Base-by-base conservation (phyloP, 129 eudicot genomes). In the Arctium lappa region DNA sequence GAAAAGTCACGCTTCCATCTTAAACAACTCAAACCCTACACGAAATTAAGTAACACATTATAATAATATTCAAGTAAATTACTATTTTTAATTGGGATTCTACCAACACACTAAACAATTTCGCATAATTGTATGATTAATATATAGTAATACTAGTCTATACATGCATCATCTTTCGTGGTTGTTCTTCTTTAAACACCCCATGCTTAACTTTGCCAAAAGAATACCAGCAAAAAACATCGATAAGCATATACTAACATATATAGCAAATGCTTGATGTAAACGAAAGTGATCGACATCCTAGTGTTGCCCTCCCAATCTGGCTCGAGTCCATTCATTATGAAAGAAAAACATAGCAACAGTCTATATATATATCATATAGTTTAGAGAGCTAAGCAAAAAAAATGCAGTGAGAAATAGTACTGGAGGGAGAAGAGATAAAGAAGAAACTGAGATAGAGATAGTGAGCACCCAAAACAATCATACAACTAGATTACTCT, bases 1-100 rank as follows among this genome's bases (percentile, higher is more conserved):
- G 18, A 69, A 69, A 69, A 69, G 73, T 30, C 73, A 69, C 73
- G 73, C 73, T 69, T 69, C 73, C 38, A 65, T 65, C 70, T 65
- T 65, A 27, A 27, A 69, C 4, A 69, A 30, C 32, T 11, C n/a
- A 69, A 69, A 69, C 73, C 73, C 73, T 69, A 22, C 36, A 66
- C 10, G 36, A 4, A 66, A 66, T 66, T 27, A 22, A 66, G 29
- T 8, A 66, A n/a, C 2, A 22, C 30, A 22, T 66, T 66, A 8
- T 22, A 22, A 8, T 22, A 22, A 27, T 66, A 66, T 66, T 66
- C 16, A 66, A 60, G 29, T 15, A 60, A 60, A 60, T 65, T 22
- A 65, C 31, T 65, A 65, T 69, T 31, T 8, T 69, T 69, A 31
- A 31, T 11, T 8, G 73, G 73, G 38, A 69, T 69, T 69, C 73